Evolutionary conservation across 176 grass and related monocot genomes (phyloP).

Genomic region (Hordeum marinum): DNA sequence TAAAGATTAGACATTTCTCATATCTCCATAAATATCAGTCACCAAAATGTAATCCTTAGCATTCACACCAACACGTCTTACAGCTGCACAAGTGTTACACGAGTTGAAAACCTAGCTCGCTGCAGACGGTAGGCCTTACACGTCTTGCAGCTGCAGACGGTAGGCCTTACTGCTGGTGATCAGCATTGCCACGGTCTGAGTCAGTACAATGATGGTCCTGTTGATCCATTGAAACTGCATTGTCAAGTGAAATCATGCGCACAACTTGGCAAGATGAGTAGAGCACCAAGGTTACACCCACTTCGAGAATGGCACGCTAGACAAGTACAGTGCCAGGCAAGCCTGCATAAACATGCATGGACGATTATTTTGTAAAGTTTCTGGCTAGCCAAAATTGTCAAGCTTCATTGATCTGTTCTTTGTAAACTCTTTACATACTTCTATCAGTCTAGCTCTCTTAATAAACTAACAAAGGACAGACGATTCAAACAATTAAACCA

Average conservation of each 20-base stretch:
- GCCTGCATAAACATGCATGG: not conserved
- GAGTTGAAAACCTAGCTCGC: no score
- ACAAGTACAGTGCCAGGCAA: not conserved
- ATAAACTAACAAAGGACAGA: not conserved
- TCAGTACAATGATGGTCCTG: no score
- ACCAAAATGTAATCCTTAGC: not conserved
- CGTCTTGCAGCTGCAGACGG: no score
- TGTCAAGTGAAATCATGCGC: not conserved
- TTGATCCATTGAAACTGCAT: no score
- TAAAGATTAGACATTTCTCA: not conserved
- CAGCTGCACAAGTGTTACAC: not conserved
- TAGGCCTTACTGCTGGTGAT: no score
- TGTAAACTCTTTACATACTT: not conserved
- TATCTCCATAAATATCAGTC: no score
- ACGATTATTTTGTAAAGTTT: not conserved
- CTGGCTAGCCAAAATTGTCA: not conserved
- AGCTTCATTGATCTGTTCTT: not conserved
- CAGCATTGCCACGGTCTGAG: no score
- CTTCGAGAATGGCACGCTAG: not conserved
- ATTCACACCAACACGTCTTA: no score
- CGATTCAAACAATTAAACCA: no score
- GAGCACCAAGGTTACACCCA: not conserved
- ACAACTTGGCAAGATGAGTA: not conserved
- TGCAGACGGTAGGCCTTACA: not conserved
- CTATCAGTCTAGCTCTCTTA: not conserved